A percentile compares a stretch with the other conserved stretches of the same genome.
Conservation (phyloP, 2,329 filamentous ascomycete species). For the Monilinia aucupariae region DNA sequence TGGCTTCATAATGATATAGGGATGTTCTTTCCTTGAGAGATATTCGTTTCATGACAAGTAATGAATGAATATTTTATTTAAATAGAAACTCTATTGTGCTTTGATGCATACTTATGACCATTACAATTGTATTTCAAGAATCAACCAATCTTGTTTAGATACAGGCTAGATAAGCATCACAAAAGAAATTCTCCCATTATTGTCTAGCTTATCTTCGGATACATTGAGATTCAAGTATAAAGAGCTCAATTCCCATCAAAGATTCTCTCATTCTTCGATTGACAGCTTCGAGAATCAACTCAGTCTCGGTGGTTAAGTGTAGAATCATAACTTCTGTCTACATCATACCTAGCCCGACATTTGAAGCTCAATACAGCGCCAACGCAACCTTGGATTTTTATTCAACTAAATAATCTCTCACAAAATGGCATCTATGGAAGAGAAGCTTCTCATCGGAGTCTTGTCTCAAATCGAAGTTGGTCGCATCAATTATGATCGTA, state of each 20-base stretch:
- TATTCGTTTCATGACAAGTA: no score
- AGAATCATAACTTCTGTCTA: no score
- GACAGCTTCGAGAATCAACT: neutral
- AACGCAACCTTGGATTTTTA: neutral
- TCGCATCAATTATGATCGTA: neutral
- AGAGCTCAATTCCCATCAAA: neutral
- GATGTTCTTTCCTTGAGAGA: no score
- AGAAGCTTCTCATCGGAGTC: neutral
- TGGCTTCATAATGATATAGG: neutral
- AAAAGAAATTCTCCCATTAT: neutral
- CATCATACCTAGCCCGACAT: no score
- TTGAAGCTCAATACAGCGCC: neutral
- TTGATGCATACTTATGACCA: neutral
- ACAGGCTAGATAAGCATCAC: neutral
- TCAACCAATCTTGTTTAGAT: neutral
- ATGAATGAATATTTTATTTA: neutral
- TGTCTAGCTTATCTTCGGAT: neutral
- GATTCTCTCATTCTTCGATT: neutral
- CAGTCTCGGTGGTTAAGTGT: no score
- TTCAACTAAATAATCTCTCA: neutral
- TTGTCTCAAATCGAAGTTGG: neutral
- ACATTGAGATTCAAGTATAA: neutral
- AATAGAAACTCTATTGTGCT: neutral
- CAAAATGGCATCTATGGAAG: neutral
- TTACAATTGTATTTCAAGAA: neutral